These are phyloP conservation scores for Globisporangium takayamanum DNA, from an alignment of 352 stramenopile genomes.

Conservation along the genomic window DNA sequence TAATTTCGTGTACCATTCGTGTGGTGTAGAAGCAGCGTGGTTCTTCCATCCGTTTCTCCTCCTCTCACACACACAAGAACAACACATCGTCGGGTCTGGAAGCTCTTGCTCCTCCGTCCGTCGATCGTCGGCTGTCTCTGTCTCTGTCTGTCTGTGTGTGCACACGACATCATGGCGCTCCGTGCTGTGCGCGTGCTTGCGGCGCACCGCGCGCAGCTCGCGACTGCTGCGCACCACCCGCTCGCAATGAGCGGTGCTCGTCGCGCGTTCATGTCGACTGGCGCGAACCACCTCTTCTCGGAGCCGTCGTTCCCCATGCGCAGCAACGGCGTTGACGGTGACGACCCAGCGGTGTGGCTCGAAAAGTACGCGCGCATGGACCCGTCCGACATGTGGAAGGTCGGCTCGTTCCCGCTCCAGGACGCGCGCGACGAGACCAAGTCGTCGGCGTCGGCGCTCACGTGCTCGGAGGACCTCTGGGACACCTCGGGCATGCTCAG, in stretches of 20 bases:
- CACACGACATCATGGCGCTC: conserved; percentile 12
- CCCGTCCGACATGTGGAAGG: conserved; percentile 62
- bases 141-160: background rate
- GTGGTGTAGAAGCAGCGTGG: background rate
- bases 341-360: conserved; percentile 50
- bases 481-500: conserved; percentile 81
- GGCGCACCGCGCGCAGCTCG: conserved; percentile 10
- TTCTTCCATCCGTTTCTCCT: conserved; percentile 20
- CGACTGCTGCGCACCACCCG: conserved; percentile 2
- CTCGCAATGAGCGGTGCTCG: conserved; percentile 12
- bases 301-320: conserved; percentile 56
- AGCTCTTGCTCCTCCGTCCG: background rate
- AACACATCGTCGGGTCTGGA: background rate
- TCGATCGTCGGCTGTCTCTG: background rate
- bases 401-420: conserved; percentile 64
- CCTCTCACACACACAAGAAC: conserved; percentile 4
- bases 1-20: no score
- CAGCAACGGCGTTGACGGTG: conserved; percentile 16
- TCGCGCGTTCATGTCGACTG: conserved; percentile 66
- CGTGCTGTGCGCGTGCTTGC: conserved; percentile 15
- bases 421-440: conserved; percentile 14
- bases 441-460: conserved; percentile 19
- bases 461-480: conserved; percentile 57
- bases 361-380: conserved; percentile 58
- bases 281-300: conserved; percentile 56